Evolutionary conservation across 371 early-diverging fungal species (phyloP).

Genomic region (Apophysomyces variabilis): DNA sequence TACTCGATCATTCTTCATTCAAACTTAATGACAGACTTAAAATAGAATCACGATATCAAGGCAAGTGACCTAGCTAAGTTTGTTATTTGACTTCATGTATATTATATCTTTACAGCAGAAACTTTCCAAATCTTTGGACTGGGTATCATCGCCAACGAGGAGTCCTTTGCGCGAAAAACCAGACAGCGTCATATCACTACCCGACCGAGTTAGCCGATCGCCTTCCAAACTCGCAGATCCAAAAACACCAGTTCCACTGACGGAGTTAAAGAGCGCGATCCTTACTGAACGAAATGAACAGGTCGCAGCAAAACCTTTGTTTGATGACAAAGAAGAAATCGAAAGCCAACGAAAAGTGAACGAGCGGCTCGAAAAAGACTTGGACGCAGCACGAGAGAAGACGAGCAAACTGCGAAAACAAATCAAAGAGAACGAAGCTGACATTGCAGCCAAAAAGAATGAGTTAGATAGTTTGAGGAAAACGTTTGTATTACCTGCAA

Average conservation of each 20-base stretch:
- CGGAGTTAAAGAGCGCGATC: not conserved
- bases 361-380: not conserved
- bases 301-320: not conserved
- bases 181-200: conserved; percentile 6
- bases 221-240: not conserved
- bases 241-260: not conserved
- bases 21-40: not conserved
- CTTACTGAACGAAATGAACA: not conserved
- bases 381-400: not conserved
- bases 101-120: not conserved
- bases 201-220: not conserved
- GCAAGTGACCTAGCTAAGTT: not conserved
- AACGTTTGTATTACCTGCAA: not conserved
- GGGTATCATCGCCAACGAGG: not conserved
- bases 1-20: not conserved
- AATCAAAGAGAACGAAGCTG: conserved; percentile 3
- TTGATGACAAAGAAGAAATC: not conserved
- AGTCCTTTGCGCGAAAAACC: conserved; percentile 6
- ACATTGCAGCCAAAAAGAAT: not conserved
- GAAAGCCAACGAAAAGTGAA: not conserved
- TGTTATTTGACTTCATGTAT: not conserved
- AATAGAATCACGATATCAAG: conserved; percentile 1
- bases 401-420: not conserved
- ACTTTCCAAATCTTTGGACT: not conserved
- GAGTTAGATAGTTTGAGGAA: not conserved